Evolutionary conservation across 169 alveolate genomes (phyloP), one percentile per base, ranked within the genome.

Genomic region (Amoebophrya sp.): DNA sequence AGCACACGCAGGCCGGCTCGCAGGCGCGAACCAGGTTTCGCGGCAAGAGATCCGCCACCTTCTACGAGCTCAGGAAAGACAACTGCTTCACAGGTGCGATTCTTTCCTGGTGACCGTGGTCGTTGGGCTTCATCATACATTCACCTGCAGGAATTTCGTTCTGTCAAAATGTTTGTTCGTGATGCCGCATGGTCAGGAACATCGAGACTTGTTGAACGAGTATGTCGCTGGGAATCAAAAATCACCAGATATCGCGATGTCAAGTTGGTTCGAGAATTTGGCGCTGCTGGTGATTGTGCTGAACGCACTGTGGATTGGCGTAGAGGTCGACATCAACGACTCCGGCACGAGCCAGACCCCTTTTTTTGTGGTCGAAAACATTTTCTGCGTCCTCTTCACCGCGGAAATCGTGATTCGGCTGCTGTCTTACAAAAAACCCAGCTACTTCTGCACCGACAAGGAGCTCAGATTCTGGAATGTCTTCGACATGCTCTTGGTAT

Each of bases 231-330:
- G n/a, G n/a, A n/a, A n/a, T n/a, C n/a, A n/a, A n/a, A n/a, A n/a
- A 10, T 45, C 18, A 45, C 10, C 67, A 16, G 78, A 58, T 16
- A 58, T 58, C 34, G 78, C 78, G 10, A 58, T 58, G 78, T 13
- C 78, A 29, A 58, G 29, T n/a, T 58, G 78, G 78, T 88, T 88
- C 70, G 78, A 88, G 90, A 88, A 88, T 88, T 42, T 38, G 70
- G 90, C 90, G 29, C 90, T 88, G 2, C 29, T 42, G 4, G 90
- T 88, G 18, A 88, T 88, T 41, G 90, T 88, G 7, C 70, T 88
- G 50, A 88, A 88, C 50, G 90, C 90, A 0, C 70, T 88, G 43
- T 88, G 90, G 90, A 88, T 88, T 10, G 90, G 90, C 20, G 58
- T 88, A 0, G 90, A 88, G 39, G 78, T 41, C 15, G 90, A 88